Percentiles rank a stretch among this genome's conserved stretches.
phyloP scores from a whole-genome alignment of 2,329 filamentous ascomycete genomes.

The Talaromyces piceae region DNA sequence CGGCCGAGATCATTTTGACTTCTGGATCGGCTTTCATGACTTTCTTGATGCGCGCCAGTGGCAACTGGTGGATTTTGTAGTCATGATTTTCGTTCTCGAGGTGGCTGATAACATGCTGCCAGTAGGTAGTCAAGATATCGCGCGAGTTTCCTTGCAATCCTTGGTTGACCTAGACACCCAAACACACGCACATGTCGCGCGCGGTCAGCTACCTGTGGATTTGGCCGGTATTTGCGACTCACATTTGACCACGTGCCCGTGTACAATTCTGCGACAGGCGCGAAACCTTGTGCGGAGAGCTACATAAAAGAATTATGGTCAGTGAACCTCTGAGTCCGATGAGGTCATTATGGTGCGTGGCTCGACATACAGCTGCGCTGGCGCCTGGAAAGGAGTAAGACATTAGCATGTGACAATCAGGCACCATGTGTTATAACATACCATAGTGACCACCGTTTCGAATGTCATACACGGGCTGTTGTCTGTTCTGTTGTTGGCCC shows the following conservation, averaged over 20 bases:
- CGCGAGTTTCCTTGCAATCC: conserved; percentile 87
- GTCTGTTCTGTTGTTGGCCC: conserved; percentile 53
- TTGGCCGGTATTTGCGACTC: conserved; percentile 23
- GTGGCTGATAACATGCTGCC: conserved; percentile 96
- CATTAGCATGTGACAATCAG: background rate
- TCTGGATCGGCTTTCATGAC: conserved; percentile 99
- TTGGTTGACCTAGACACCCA: conserved; percentile 83
- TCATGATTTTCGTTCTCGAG: conserved; percentile 93
- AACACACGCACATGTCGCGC: no score
- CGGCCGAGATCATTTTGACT: conserved; percentile 99
- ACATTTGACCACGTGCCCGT: conserved; percentile 94
- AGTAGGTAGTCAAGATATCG: conserved; percentile 96
- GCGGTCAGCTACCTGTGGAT: background rate
- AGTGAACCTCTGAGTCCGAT: conserved; percentile 12
- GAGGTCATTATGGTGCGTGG: background rate
- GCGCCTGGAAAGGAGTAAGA: conserved; percentile 46
- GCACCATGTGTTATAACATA: conserved; percentile 37
- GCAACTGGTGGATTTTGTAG: conserved; percentile 96
- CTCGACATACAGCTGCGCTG: conserved; percentile 55
- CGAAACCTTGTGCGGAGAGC: conserved; percentile 81
- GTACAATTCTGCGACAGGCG: conserved; percentile 83
- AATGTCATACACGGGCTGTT: conserved; percentile 63
- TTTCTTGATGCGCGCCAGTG: conserved; percentile 97
- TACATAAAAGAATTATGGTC: conserved; percentile 34
- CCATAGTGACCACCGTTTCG: conserved; percentile 71